phyloP scores from a whole-genome alignment of 202 grass and related monocot genomes.

The Carex arenaria region DNA sequence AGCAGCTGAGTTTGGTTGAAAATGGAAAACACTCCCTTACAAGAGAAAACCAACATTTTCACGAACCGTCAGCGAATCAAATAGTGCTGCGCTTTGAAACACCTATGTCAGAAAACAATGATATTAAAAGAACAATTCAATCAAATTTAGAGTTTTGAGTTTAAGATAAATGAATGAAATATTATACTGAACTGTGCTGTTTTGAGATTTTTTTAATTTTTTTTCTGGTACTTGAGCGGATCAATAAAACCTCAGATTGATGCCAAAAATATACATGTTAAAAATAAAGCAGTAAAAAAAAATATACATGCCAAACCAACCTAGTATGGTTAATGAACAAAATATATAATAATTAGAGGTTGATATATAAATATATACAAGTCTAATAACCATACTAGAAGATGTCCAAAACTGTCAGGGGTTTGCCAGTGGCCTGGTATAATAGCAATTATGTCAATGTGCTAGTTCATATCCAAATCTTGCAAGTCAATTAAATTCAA shows the following conservation, averaged over 20 bases:
- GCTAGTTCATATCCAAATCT: background rate
- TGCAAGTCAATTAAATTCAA: conserved; percentile 5
- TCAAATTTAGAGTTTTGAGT: background rate
- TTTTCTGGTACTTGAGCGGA: background rate
- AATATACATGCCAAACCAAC: background rate
- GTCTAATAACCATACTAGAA: background rate
- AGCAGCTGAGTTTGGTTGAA: background rate
- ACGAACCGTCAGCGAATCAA: conserved; percentile 94
- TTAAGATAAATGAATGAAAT: background rate
- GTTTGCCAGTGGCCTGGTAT: background rate
- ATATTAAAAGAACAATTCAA: conserved; percentile 10
- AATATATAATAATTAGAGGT: background rate
- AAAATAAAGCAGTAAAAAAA: background rate
- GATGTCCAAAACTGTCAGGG: background rate
- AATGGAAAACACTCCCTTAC: conserved; percentile 47
- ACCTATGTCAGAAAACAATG: conserved; percentile 43
- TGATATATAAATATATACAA: background rate
- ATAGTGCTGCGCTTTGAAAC: conserved; percentile 95
- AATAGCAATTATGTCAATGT: background rate
- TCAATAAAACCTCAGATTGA: background rate
- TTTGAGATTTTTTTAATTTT: background rate
- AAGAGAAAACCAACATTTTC: conserved; percentile 99
- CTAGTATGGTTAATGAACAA: background rate
- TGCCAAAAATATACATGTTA: background rate
- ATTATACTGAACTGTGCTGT: background rate